Conservation (phyloP, 116 monocot species). For the Papilionanthe hybrid region DNA sequence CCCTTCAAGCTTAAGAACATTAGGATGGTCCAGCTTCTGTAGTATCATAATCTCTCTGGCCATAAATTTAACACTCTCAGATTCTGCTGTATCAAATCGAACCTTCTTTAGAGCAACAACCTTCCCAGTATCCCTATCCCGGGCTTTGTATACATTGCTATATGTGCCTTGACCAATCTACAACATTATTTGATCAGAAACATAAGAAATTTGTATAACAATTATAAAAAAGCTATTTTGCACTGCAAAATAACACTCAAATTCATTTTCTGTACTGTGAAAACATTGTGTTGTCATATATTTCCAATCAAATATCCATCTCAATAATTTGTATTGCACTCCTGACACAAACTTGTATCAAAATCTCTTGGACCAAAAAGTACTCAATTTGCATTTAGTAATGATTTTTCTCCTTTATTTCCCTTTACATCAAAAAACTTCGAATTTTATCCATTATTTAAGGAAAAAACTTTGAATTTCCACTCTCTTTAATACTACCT, state of each 20-base stretch:
- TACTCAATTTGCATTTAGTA: background rate
- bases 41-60: slow-evolving; percentile 52
- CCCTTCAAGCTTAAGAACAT: slow-evolving; percentile 50
- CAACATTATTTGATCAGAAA: slow-evolving; percentile 7
- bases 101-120: slow-evolving; percentile 59
- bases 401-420: background rate
- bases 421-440: too few relatives aligned
- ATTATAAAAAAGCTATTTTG: background rate
- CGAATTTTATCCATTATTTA: too few relatives aligned
- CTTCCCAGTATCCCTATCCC: slow-evolving; percentile 48
- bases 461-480: background rate
- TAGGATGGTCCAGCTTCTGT: slow-evolving; percentile 49
- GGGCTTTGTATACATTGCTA: slow-evolving; percentile 57
- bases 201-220: background rate
- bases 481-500: background rate
- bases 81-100: slow-evolving; percentile 52
- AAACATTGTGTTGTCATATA: too few relatives aligned
- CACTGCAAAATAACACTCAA: background rate
- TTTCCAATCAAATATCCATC: background rate
- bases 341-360: background rate
- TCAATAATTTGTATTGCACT: background rate
- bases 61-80: slow-evolving; percentile 61
- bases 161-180: slow-evolving; percentile 61
- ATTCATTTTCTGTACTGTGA: too few relatives aligned
- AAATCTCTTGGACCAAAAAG: background rate